phyloP scores from a whole-genome alignment of 495 filamentous ascomycete species.

The Tetracladium setigerum region DNA sequence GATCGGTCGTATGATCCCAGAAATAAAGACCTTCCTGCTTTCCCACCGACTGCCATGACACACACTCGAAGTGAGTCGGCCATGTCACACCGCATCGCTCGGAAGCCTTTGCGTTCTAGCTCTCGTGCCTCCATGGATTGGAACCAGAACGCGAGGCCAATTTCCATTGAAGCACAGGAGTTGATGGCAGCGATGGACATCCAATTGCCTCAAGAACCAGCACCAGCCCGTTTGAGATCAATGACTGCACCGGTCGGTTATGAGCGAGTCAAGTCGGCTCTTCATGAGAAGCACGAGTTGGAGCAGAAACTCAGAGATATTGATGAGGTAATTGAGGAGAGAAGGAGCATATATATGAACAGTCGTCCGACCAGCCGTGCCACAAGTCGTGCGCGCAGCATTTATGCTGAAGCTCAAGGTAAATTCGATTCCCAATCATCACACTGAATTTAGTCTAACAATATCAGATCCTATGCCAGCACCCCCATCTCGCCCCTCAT shows the following conservation, averaged over 20 bases:
- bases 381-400: conserved; percentile 9
- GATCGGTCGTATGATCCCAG: conserved; percentile 4
- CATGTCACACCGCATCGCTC: conserved; percentile 43
- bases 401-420: conserved; percentile 19
- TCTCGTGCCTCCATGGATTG: conserved; percentile 15
- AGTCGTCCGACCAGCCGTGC: conserved; percentile 29
- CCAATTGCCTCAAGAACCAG: conserved; percentile 14
- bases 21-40: conserved; percentile 25
- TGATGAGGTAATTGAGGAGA: conserved; percentile 39
- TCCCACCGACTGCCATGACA: conserved; percentile 29
- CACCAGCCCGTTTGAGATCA: conserved; percentile 15
- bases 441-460: background rate
- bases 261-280: conserved; percentile 43
- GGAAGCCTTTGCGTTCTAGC: conserved; percentile 26
- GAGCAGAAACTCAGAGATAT: conserved; percentile 37
- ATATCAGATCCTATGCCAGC: conserved; percentile 19
- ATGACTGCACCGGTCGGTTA: conserved; percentile 17
- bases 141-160: conserved; percentile 11
- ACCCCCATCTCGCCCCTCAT: conserved; percentile 9
- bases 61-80: conserved; percentile 38
- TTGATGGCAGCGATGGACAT: conserved; percentile 10
- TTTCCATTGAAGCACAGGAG: conserved; percentile 14
- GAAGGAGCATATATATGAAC: conserved; percentile 41
- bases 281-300: conserved; percentile 42
- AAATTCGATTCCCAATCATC: background rate